Evolutionary conservation across 2,329 filamentous ascomycete species (phyloP).

Genomic region (Penicillium sp.): DNA sequence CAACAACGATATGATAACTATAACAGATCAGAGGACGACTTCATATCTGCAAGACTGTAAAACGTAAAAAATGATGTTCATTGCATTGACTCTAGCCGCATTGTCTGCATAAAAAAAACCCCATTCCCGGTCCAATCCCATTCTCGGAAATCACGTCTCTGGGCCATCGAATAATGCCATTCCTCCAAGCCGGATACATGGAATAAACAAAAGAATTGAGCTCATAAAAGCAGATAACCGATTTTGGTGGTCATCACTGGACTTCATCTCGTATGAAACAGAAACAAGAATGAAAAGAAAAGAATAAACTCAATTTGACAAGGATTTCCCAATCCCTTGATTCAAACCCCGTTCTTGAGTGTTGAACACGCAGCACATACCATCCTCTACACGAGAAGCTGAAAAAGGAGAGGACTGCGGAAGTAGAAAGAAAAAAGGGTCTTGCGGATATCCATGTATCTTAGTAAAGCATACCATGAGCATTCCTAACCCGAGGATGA

Average conservation of each 20-base stretch:
- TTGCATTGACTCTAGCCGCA: background rate
- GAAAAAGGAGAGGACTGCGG: conserved; percentile 2
- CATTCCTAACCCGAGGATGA: background rate
- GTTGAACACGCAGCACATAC: conserved; percentile 20
- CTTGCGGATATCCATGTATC: background rate
- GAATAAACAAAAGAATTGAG: conserved; percentile 1
- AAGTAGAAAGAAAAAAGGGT: background rate
- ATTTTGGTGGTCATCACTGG: conserved; percentile 1
- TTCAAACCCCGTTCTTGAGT: conserved; percentile 4
- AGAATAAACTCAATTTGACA: conserved; percentile 4
- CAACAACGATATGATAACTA: conserved; percentile 36
- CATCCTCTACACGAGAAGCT: background rate
- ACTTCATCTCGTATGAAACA: conserved; percentile 12
- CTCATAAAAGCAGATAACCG: conserved; percentile 3
- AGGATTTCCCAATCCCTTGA: background rate
- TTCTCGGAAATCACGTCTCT: background rate
- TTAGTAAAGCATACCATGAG: background rate
- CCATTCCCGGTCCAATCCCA: background rate
- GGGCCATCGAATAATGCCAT: background rate
- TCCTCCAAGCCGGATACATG: background rate
- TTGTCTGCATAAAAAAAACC: background rate
- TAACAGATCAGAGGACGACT: background rate
- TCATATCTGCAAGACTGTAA: background rate
- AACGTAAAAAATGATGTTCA: conserved; percentile 7
- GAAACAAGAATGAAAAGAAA: conserved; percentile 9